phyloP scores from a whole-genome alignment of 306 rosid genomes.

The Fagus crenata region DNA sequence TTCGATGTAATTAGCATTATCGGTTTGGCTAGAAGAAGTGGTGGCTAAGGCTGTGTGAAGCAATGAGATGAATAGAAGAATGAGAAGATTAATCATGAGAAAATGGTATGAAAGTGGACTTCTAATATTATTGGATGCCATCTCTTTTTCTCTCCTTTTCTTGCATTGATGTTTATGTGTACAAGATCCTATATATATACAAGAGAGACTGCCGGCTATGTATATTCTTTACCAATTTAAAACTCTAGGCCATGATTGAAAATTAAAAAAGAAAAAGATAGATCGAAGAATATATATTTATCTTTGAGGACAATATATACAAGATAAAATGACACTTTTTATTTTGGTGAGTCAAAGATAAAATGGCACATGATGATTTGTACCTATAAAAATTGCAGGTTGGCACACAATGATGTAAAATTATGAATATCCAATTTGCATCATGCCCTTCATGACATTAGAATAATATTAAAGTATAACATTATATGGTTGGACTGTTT shows the following conservation, averaged over 20 bases:
- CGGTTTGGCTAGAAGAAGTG: slow-evolving; percentile 1
- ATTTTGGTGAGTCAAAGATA: too few relatives aligned
- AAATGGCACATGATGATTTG: too few relatives aligned
- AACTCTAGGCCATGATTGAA: slow-evolving; percentile 1
- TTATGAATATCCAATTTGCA: too few relatives aligned
- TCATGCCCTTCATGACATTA: too few relatives aligned
- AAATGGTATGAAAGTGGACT: slow-evolving; percentile 1
- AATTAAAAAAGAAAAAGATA: background rate
- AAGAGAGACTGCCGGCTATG: background rate
- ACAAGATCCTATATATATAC: slow-evolving; percentile 31
- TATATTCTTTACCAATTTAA: background rate
- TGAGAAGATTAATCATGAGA: slow-evolving; percentile 18
- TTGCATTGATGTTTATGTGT: slow-evolving; percentile 19
- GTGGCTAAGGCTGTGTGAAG: slow-evolving; percentile 21
- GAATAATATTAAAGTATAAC: too few relatives aligned
- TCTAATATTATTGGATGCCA: slow-evolving; percentile 21
- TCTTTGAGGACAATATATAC: background rate
- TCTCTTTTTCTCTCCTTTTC: slow-evolving; percentile 5
- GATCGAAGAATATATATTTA: background rate
- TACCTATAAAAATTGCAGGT: too few relatives aligned
- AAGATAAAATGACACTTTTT: too few relatives aligned
- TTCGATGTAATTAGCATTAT: slow-evolving; percentile 29
- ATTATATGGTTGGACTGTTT: too few relatives aligned
- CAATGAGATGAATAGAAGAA: slow-evolving; percentile 30
- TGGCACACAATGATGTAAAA: too few relatives aligned